Base-by-base conservation (phyloP, 176 grass and related monocot genomes). In the Avena atlantica region DNA sequence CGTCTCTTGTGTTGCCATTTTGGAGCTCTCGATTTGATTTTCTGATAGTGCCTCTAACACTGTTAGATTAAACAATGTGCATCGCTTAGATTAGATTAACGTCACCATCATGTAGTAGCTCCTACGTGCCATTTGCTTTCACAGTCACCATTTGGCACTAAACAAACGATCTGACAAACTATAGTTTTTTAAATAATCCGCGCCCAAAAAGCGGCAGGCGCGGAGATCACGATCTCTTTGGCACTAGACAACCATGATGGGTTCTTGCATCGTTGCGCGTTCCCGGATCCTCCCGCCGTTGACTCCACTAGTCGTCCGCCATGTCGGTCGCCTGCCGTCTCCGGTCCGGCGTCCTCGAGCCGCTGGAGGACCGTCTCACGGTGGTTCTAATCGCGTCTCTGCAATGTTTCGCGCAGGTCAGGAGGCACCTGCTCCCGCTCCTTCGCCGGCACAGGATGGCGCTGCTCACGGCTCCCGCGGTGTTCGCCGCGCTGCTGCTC, bases 391-490 rank as follows among this genome's bases (percentile, higher is more conserved):
- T 53, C 78, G 42, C 15, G 70, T 82, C 56, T 9, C 71, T 86
- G 71, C 44, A 88, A 91, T 91, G 90, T 36, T 64, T 78, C 25
- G 63, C 34, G 90, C 90, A 91, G 90, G 90, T 91, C 83, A 34
- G 24, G 83, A 64, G 3, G 78, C 82, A 42, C 24, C 79, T 88
- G 50, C 7, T 49, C 6, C 88, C 82, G 37, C 81, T 93, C 40
- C 85, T 91, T 0, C 88, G 53, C 16, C 65, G 81, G n/a, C 89
- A 83, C 67, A 99, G 65, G 86, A 99, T 96, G 97, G 82, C 93
- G 74, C 76, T 85, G 53, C 78, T 87, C 64, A 49, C 78, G 72
- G 78, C 81, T 72, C 87, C 90, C 11, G 78, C 83, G 45, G 17
- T 93, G 4, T 61, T 88, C 14, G 49, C 91, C n/a, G 48, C 78